Percentiles rank a stretch among this genome's conserved stretches.
phyloP scores from a whole-genome alignment of 345 rosid genomes.

The Physaria fendleri region DNA sequence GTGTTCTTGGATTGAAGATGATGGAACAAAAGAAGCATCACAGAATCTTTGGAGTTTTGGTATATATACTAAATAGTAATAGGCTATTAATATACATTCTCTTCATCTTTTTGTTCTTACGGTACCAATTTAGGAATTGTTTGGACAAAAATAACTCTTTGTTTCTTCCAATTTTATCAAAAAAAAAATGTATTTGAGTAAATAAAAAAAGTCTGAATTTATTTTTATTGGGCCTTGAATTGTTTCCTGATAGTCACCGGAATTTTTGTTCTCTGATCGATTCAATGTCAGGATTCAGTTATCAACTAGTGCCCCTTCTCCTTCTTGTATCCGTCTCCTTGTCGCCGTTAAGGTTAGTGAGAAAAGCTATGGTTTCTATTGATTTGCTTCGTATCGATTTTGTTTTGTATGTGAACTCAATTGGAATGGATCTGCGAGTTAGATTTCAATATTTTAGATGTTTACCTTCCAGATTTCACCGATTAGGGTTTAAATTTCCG shows the following conservation, averaged over 20 bases:
- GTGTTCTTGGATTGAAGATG: no score
- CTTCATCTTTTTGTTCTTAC: no score
- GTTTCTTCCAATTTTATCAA: no score
- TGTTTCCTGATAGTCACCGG: neutral
- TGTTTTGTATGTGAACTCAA: neutral
- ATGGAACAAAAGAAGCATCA: no score
- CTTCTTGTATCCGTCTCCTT: conserved; percentile 8
- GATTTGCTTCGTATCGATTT: neutral
- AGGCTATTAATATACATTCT: no score
- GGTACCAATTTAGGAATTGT: no score
- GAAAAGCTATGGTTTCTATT: neutral
- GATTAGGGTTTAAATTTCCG: neutral
- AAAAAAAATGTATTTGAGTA: no score
- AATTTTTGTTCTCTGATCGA: conserved; percentile 10
- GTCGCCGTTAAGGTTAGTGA: conserved; percentile 18
- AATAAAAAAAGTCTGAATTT: no score
- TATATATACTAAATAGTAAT: no score
- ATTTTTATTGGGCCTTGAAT: no score
- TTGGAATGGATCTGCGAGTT: neutral
- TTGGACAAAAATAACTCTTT: no score
- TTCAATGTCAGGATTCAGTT: neutral
- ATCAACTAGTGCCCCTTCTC: neutral
- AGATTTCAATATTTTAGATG: neutral
- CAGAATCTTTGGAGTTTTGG: no score
- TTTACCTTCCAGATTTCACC: neutral